phyloP scores from a whole-genome alignment of 352 stramenopile species.

The Lagenidium giganteum region DNA sequence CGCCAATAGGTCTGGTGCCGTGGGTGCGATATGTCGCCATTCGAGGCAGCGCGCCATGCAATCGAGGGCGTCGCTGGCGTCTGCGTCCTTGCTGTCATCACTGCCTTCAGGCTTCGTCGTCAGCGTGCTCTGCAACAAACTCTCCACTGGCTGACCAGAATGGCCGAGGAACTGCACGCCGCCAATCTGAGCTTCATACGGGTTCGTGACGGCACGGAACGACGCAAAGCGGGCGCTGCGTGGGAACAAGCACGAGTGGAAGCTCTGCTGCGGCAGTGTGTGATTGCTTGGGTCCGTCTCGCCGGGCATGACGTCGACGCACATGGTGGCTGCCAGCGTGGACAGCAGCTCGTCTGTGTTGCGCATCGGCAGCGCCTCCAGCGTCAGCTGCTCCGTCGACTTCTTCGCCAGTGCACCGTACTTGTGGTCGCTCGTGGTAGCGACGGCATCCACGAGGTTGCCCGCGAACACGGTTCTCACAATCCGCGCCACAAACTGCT shows the following conservation, averaged over 20 bases:
- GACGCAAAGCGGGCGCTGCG: conserved; percentile 70
- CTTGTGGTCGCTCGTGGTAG: neutral
- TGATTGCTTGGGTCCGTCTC: conserved; percentile 85
- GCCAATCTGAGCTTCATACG: conserved; percentile 80
- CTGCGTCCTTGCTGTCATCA: conserved; percentile 14
- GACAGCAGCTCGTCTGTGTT: conserved; percentile 76
- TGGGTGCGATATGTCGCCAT: conserved; percentile 91
- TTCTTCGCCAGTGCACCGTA: conserved; percentile 37
- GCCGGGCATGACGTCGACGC: conserved; percentile 91
- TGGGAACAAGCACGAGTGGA: conserved; percentile 93
- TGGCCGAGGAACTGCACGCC: conserved; percentile 76
- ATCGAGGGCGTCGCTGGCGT: conserved; percentile 35
- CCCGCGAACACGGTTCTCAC: conserved; percentile 73
- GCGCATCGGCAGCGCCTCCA: conserved; percentile 47
- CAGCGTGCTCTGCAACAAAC: conserved; percentile 70
- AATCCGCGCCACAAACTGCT: conserved; percentile 59
- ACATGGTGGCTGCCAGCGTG: conserved; percentile 68
- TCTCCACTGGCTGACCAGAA: conserved; percentile 82
- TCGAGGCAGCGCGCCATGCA: conserved; percentile 71
- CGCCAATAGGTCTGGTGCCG: conserved; percentile 87
- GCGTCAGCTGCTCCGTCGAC: conserved; percentile 28
- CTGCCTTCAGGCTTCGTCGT: conserved; percentile 24
- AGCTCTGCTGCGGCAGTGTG: conserved; percentile 90
- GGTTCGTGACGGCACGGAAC: conserved; percentile 90
- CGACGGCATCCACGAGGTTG: conserved; percentile 32